Evolutionary conservation across 805 yeast species (phyloP).

Genomic region (Saccharomycopsis olivae): DNA sequence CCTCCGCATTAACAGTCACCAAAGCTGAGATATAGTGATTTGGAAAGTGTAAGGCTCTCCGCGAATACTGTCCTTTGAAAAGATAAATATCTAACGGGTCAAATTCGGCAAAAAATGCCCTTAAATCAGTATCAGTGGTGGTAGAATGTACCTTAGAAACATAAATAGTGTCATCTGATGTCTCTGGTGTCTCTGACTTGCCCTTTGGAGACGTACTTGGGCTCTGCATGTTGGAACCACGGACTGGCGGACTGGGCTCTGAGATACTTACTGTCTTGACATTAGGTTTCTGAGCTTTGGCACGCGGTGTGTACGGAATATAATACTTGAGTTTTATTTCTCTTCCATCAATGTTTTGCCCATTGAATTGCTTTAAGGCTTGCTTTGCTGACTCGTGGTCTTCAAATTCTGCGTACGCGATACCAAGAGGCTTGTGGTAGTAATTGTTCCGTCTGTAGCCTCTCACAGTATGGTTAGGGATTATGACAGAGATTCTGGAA

Average conservation of each 20-base stretch:
- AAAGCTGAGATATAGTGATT: constrained; percentile 39
- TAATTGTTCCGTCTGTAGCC: constrained; percentile 31
- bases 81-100: constrained; percentile 38
- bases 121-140: constrained; percentile 31
- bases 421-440: constrained; percentile 41
- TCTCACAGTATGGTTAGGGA: constrained; percentile 45
- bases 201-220: background rate
- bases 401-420: constrained; percentile 71
- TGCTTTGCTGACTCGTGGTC: constrained; percentile 56
- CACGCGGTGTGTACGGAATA: constrained; percentile 5
- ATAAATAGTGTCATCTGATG: constrained; percentile 37
- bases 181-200: constrained; percentile 11
- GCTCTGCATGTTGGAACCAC: no score
- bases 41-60: constrained; percentile 23
- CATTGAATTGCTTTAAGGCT: constrained; percentile 72
- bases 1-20: constrained; percentile 35
- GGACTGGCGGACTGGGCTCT: background rate
- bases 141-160: constrained; percentile 31
- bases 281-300: background rate
- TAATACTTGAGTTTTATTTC: constrained; percentile 31
- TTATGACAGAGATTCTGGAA: constrained; percentile 29
- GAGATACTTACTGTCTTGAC: background rate
- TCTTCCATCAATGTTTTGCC: constrained; percentile 51
- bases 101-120: constrained; percentile 34
- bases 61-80: constrained; percentile 29